Conservation (phyloP, 495 filamentous ascomycete genomes). For the Penicillium antarcticum region DNA sequence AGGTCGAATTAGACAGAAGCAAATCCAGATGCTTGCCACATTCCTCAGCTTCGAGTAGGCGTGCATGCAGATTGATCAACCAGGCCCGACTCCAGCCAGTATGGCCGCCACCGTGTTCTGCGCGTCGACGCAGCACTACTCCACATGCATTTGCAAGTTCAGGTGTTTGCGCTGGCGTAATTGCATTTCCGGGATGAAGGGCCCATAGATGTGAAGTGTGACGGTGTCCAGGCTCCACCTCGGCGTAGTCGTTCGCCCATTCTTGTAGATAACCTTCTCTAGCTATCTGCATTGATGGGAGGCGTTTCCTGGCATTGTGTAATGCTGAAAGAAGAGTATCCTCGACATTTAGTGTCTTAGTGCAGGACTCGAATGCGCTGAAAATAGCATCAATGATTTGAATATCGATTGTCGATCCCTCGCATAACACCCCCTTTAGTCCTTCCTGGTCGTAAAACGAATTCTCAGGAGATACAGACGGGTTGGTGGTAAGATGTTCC, state of each 20-base stretch:
- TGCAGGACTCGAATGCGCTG: constrained; percentile 25
- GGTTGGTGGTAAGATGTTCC: constrained; percentile 37
- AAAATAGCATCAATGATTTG: constrained; percentile 43
- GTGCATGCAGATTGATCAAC: constrained; percentile 40
- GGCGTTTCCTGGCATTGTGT: constrained; percentile 10
- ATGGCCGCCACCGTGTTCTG: constrained; percentile 42
- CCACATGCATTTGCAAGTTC: constrained; percentile 34
- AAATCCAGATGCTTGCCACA: constrained; percentile 34
- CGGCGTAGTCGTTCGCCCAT: constrained; percentile 44
- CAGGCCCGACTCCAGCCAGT: constrained; percentile 50
- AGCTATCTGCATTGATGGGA: constrained; percentile 35
- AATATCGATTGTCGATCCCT: constrained; percentile 47
- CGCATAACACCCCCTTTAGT: constrained; percentile 33
- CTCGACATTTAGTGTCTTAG: constrained; percentile 18
- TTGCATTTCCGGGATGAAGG: constrained; percentile 30
- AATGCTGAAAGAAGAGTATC: constrained; percentile 18
- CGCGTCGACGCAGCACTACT: constrained; percentile 33
- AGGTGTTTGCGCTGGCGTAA: constrained; percentile 19
- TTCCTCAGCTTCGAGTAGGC: constrained; percentile 25
- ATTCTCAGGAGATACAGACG: constrained; percentile 51
- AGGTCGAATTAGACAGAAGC: constrained; percentile 36
- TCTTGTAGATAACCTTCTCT: constrained; percentile 44
- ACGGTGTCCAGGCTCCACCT: constrained; percentile 47
- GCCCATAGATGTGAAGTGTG: constrained; percentile 49
- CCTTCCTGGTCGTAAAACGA: constrained; percentile 30